Base-by-base conservation (phyloP, 2,329 filamentous ascomycete species). In the Ceratocystis colombiana region DNA sequence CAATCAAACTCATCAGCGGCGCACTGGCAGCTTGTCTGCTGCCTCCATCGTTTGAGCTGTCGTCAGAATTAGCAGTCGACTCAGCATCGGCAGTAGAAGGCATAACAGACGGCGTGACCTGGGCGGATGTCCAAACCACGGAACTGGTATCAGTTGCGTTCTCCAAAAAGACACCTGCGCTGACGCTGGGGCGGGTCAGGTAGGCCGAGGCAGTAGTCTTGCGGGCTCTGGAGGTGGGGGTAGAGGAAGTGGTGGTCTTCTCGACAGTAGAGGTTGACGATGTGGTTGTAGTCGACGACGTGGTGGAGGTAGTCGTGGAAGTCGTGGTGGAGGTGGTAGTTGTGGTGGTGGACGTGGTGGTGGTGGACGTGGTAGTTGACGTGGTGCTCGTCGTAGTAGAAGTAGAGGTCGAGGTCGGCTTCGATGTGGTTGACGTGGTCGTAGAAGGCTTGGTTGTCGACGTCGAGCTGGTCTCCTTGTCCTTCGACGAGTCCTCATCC, bases 81-180 rank as follows among this genome's bases (percentile, higher is more conserved):
- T 28, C 64, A 33, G 64, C 28, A 25, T 25, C 46, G 15, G 5
- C 30, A 20, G 50, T 53, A 37, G 64, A 64, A 17, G 68, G 30
- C 12, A 44, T 55, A 12, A 33, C 37, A 10, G 71, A 65, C 10
- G 62, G 46, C n/a, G 64, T 44, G 22, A 33, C 28, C 15, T 10
- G 17, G 25, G 53, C 48, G 1, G 57, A 62, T 8, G 65, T 55
- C 48, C 46, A 64, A 7, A n/a, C 55, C 46, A 45, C 33, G 2
- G 66, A 66, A 46, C 67, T 70, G 15, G 71, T 61, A 12, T 71
- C 69, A 20, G 76, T 79, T 69, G 72, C 72, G 66, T 81, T 81
- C 74, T 84, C 80, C 66, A 80, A 79, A 77, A 84, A 84, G 70
- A 84, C 76, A 70, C 78, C 81, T 15, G 78, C 78, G 67, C 72